Evolutionary conservation across 2,329 filamentous ascomycete genomes (phyloP).

Genomic region (Grosmannia serpens): DNA sequence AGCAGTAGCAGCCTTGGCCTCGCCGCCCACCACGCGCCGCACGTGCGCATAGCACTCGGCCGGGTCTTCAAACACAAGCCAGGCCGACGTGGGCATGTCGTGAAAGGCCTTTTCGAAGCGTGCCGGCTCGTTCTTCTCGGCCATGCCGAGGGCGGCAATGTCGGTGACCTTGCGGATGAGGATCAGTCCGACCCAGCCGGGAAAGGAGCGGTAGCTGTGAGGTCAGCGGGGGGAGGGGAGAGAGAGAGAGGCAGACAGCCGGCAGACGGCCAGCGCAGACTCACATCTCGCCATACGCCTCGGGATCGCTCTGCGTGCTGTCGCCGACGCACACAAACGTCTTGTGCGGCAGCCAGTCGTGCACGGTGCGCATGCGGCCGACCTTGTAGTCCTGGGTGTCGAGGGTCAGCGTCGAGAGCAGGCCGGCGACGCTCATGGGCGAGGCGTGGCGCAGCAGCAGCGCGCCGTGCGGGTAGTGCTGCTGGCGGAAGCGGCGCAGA

Average conservation of each 20-base stretch:
- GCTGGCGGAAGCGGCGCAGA: slow-evolving; percentile 59
- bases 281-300: slow-evolving; percentile 75
- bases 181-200: slow-evolving; percentile 71
- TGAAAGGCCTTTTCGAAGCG: slow-evolving; percentile 79
- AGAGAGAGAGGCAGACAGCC: neutral
- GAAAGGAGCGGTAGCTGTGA: slow-evolving; percentile 46
- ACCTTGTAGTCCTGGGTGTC: slow-evolving; percentile 82
- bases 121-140: slow-evolving; percentile 59
- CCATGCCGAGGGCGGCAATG: slow-evolving; percentile 56
- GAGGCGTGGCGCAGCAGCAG: slow-evolving; percentile 75
- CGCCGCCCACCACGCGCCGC: slow-evolving; percentile 14
- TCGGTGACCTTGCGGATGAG: slow-evolving; percentile 77
- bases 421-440: slow-evolving; percentile 72
- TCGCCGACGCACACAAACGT: slow-evolving; percentile 82
- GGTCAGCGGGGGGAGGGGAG: neutral
- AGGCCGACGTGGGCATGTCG: slow-evolving; percentile 55
- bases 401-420: slow-evolving; percentile 68
- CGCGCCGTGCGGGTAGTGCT: slow-evolving; percentile 64
- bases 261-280: slow-evolving; percentile 10
- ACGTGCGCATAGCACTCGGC: slow-evolving; percentile 44
- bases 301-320: slow-evolving; percentile 83
- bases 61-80: slow-evolving; percentile 76
- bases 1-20: too few species aligned
- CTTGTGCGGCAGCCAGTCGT: slow-evolving; percentile 64
- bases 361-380: slow-evolving; percentile 65